Base-by-base conservation (phyloP, 306 rosid species). In the Gynostemma pentaphyllum region DNA sequence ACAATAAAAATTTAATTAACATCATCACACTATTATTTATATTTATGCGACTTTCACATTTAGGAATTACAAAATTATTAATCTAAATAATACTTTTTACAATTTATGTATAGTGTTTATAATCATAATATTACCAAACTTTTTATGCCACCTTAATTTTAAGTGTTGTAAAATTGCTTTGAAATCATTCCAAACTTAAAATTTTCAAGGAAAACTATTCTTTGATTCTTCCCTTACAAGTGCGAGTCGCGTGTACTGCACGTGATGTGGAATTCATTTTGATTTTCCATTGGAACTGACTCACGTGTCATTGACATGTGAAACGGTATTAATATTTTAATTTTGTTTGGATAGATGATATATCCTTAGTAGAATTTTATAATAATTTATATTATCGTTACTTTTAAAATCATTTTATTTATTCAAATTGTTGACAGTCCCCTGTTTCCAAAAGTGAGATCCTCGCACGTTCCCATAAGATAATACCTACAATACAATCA, bases 381-480 rank as follows among this genome's bases (percentile, higher is more conserved):
- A 9, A 57, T 57, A 36, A 22, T 1, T 60, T 39, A 22, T 21
- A 13, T 39, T 60, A 13, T 60, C n/a, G n/a, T n/a, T 60, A 1
- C 13, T 21, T 37, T 57, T 39, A 21, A 21, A 60, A 13, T 60
- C 11, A 5, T 60, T 22, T 56, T 34, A 37, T 36, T 60, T 22
- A 60, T 13, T 37, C 1, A 36, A 41, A 55, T 55, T 59, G 34
- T 59, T 59, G 12, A 37, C 46, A 60, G 9, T 39, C 34, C 66
- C 49, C 37, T 39, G 66, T 60, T 60, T 60, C 48, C 22, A 60
- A 60, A 60, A 40, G 66, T 22, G 23, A 39, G 66, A 40, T 60
- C 66, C 32, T 60, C 22, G 34, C 65, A 60, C 65, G 65, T 60
- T 37, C 34, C 5, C 14, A 21, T 60, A n/a, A n/a, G n/a, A n/a